Evolutionary conservation across 108 stramenopile genomes (phyloP).

Genomic region (Aurantiochytrium sp.): DNA sequence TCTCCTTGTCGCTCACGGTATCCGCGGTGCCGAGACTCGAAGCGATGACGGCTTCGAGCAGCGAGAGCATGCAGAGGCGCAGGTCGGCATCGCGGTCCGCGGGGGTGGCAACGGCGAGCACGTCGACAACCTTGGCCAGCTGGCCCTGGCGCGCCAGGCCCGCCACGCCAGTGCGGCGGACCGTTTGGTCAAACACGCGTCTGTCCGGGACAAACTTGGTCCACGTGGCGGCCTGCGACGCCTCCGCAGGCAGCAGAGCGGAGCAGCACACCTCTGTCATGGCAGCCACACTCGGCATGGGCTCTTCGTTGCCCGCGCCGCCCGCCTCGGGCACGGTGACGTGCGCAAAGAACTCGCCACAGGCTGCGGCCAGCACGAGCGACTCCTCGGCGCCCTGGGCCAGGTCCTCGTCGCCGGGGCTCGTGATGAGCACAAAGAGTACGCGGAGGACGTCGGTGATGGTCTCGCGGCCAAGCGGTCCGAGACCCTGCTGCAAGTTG

Average conservation of each 20-base stretch:
- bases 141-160: not conserved
- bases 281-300: not conserved
- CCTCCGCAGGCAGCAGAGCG: not conserved
- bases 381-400: not conserved
- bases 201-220: not conserved
- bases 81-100: not conserved
- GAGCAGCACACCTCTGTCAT: not conserved
- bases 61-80: not conserved
- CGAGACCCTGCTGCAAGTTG: not conserved
- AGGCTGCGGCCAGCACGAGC: not conserved
- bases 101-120: not conserved
- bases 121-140: not conserved
- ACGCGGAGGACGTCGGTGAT: not conserved
- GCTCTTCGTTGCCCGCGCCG: not conserved
- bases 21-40: not conserved
- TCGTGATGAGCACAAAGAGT: not conserved
- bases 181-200: slow-evolving; percentile 3
- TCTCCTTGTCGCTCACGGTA: not conserved
- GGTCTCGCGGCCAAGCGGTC: not conserved
- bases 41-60: not conserved
- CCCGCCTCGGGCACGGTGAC: not conserved
- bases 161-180: not conserved
- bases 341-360: not conserved
- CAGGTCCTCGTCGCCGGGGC: not conserved
- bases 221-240: not conserved